phyloP scores from a whole-genome alignment of 148 eudicot genomes.

The Limonium bicolor region DNA sequence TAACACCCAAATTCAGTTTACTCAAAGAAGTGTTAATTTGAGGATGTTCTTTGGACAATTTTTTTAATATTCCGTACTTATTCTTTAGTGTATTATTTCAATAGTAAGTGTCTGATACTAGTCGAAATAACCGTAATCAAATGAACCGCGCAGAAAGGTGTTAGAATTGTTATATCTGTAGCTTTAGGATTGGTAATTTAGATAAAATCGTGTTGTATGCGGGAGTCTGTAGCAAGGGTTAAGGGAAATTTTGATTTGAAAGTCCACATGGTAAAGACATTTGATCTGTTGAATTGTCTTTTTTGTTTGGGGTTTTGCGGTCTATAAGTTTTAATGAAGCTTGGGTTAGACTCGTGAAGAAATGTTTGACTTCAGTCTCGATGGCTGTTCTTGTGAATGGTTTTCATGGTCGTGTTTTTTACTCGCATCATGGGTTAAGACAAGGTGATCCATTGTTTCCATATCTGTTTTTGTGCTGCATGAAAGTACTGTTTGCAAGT shows the following conservation, averaged over 20 bases:
- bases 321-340: background rate
- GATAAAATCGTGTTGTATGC: background rate
- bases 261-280: background rate
- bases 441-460: background rate
- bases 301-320: background rate
- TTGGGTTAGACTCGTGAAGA: background rate
- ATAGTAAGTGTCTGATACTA: too few relatives aligned
- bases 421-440: background rate
- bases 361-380: background rate
- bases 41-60: too few relatives aligned
- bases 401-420: background rate
- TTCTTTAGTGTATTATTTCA: too few relatives aligned
- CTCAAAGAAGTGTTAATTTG: too few relatives aligned
- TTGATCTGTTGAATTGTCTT: background rate
- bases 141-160: too few relatives aligned
- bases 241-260: background rate
- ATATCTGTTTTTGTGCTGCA: background rate
- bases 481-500: background rate
- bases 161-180: too few relatives aligned
- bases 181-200: too few relatives aligned
- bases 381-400: background rate
- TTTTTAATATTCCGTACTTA: too few relatives aligned
- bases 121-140: too few relatives aligned
- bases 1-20: too few relatives aligned
- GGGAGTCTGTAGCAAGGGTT: background rate